Evolutionary conservation across 306 rosid genomes (phyloP), one percentile per base, ranked within the genome.

Genomic region (Cucumis cinereus): DNA sequence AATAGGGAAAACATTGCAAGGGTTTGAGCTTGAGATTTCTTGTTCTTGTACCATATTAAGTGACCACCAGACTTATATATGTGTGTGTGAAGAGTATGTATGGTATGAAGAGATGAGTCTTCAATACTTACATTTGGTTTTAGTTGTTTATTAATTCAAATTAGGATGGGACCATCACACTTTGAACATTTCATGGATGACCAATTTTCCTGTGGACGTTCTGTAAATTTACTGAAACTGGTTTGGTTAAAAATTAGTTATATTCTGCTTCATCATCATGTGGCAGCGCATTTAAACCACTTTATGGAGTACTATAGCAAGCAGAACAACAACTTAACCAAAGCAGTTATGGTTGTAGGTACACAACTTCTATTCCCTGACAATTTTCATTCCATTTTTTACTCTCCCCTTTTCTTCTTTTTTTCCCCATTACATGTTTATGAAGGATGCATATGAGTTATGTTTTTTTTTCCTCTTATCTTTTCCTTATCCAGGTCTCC

Each of bases 211-310:
- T 38, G 30, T 14, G 16, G 4, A 38, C 16, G 4, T 74, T 58
- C 26, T 55, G 76, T 61, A 28, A 23, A 36, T 62, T 76, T 79
- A 38, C 61, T 40, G 24, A 62, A 70, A 59, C 54, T 69, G 72
- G 38, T 52, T 74, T 69, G 76, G 38, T 52, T 74, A 45, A 4
- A 53, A 84, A 24, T 4, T 24, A 71, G 22, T 79, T 81, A 77
- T 73, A 33, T 69, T 74, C 64, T 69, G 63, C 49, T 53, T 75
- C 70, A 64, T 49, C 62, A 78, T 82, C 77, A 49, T 17, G 72
- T 86, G 84, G 83, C 96, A 92, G 99, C 99, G 41, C 99, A 94
- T 86, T 85, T 92, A 80, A 92, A 89, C 88, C 99, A 92, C 88
- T 81, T 92, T 69, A 82, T 83, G 90, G 98, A 91, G 83, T 86